These are phyloP conservation scores for Fusarium kyushuense DNA, from an alignment of 2,329 filamentous ascomycete genomes.

Conservation along the genomic window DNA sequence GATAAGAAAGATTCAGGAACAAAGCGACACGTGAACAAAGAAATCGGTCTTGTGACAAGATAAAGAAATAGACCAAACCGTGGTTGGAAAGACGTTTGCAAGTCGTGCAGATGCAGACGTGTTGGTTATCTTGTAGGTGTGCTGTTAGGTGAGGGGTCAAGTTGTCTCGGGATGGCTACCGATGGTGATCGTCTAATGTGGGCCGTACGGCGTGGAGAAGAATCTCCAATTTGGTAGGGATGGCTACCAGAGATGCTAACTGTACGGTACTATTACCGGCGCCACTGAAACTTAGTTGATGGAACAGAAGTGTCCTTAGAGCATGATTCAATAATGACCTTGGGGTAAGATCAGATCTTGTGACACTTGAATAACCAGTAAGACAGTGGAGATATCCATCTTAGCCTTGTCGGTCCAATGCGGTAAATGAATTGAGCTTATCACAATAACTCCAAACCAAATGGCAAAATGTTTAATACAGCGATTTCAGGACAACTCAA, in stretches of 20 bases:
- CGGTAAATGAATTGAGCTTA: constrained; percentile 13
- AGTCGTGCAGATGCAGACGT: constrained; percentile 29
- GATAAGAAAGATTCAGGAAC: neutral
- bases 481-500: neutral
- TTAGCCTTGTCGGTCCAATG: neutral
- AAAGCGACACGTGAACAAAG: neutral
- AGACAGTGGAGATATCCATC: neutral
- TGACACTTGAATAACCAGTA: neutral
- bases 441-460: no score
- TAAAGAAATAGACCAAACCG: constrained; percentile 22
- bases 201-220: constrained; percentile 16
- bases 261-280: constrained; percentile 23
- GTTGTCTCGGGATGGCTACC: constrained; percentile 21
- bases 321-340: neutral
- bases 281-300: constrained; percentile 5
- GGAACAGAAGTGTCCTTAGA: neutral
- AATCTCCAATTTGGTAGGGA: neutral
- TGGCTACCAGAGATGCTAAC: neutral
- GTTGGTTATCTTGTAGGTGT: constrained; percentile 21
- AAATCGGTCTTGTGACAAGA: constrained; percentile 4
- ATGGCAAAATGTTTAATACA: no score
- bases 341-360: neutral
- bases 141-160: constrained; percentile 1
- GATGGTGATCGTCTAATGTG: constrained; percentile 8
- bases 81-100: constrained; percentile 29